Percentiles rank a stretch among this genome's conserved stretches.
These are phyloP conservation scores for Gossypium ekmanianum DNA, from an alignment of 345 rosid genomes.

Conservation along the genomic window DNA sequence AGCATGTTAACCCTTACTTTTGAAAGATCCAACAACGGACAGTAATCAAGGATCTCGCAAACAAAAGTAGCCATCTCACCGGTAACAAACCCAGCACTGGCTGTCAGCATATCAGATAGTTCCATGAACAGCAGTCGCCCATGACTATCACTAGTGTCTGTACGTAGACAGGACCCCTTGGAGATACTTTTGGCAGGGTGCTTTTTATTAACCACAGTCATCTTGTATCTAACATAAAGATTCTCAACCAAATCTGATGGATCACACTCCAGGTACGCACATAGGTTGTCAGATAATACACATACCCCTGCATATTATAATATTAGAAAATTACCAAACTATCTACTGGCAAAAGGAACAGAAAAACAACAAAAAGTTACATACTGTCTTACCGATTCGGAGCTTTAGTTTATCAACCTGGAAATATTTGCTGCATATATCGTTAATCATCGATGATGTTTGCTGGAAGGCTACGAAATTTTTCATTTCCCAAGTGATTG, in stretches of 20 bases:
- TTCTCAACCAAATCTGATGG: neutral
- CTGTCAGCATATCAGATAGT: neutral
- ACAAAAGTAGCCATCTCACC: slow-evolving; percentile 2
- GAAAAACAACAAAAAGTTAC: neutral
- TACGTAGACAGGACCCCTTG: neutral
- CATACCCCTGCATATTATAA: neutral
- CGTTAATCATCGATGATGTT: neutral
- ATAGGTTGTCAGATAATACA: neutral
- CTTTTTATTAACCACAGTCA: neutral
- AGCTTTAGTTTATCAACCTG: slow-evolving; percentile 1
- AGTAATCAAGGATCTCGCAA: slow-evolving; percentile 2
- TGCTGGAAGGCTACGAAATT: neutral
- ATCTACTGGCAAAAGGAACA: neutral
- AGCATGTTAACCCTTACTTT: neutral
- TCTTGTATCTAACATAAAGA: neutral
- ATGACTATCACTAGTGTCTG: neutral
- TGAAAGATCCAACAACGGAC: neutral
- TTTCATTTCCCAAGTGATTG: slow-evolving; percentile 19
- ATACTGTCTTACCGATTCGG: slow-evolving; percentile 1
- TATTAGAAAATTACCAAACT: neutral
- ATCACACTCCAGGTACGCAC: slow-evolving; percentile 1
- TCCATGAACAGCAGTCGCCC: neutral
- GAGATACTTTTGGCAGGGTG: neutral
- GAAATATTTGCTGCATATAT: neutral
- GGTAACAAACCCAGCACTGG: neutral